A percentile compares a stretch with the other conserved stretches of the same genome.
phyloP scores from a whole-genome alignment of 495 filamentous ascomycete genomes.

The Penicillium cataractarum region DNA sequence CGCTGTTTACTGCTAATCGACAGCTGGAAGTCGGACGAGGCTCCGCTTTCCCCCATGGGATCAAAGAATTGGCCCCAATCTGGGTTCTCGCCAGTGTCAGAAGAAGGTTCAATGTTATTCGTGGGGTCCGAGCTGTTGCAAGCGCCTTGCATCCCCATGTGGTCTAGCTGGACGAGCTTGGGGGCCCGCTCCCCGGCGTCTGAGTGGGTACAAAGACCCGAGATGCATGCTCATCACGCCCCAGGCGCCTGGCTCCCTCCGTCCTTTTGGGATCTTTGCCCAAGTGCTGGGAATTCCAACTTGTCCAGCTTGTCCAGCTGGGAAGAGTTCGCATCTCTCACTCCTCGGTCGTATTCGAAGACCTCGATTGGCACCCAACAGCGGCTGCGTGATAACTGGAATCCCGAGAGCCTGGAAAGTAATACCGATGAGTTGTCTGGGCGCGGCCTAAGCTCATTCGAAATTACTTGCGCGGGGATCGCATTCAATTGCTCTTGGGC shows the following conservation, averaged over 20 bases:
- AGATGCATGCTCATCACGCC: slow-evolving; percentile 35
- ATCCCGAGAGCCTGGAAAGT: slow-evolving; percentile 9
- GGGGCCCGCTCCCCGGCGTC: slow-evolving; percentile 19
- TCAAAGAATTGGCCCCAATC: neutral
- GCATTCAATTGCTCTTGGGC: neutral
- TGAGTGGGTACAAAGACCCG: slow-evolving; percentile 24
- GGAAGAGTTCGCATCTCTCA: neutral
- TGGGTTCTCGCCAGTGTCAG: no score
- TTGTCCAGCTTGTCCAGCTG: slow-evolving; percentile 1
- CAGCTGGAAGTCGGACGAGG: neutral
- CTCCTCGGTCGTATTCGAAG: slow-evolving; percentile 10
- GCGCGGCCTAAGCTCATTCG: slow-evolving; percentile 21
- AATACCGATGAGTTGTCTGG: slow-evolving; percentile 16
- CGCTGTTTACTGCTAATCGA: neutral
- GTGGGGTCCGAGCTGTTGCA: slow-evolving; percentile 9
- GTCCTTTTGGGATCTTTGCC: neutral
- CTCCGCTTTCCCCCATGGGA: neutral
- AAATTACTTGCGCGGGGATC: slow-evolving; percentile 12
- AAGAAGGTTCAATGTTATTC: slow-evolving; percentile 1
- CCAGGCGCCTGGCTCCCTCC: slow-evolving; percentile 26
- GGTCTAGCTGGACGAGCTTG: slow-evolving; percentile 17
- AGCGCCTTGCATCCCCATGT: slow-evolving; percentile 26
- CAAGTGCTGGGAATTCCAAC: no score
- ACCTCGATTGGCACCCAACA: slow-evolving; percentile 20
- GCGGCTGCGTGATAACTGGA: neutral